Evolutionary conservation across 129 eudicot genomes (phyloP).

Genomic region (Scalesia atractyloides): DNA sequence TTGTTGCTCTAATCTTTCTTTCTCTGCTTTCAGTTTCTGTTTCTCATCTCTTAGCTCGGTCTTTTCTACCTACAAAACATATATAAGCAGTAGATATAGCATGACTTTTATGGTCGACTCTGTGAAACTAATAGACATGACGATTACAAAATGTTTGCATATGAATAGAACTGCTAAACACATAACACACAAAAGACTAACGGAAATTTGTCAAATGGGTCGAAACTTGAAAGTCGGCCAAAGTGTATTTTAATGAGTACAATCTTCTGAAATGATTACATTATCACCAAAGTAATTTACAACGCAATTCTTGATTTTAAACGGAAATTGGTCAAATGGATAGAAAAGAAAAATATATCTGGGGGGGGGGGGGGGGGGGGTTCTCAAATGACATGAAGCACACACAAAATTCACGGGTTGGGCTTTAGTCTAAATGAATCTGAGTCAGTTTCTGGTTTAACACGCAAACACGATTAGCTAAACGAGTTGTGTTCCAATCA

Average conservation of each 20-base stretch:
- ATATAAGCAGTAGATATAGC: neutral
- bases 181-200: neutral
- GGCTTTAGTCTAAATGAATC: too few species aligned
- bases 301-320: neutral
- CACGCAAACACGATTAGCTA: too few species aligned
- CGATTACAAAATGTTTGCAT: conserved; percentile 31
- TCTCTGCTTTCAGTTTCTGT: conserved; percentile 59
- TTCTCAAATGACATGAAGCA: too few species aligned
- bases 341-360: neutral
- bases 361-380: too few species aligned
- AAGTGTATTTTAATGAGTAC: neutral
- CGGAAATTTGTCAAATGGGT: neutral
- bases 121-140: neutral
- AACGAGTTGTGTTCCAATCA: too few species aligned
- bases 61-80: conserved; percentile 60
- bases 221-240: neutral
- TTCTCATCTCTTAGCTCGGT: conserved; percentile 76
- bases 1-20: conserved; percentile 62
- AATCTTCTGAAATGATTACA: neutral
- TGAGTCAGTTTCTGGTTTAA: too few species aligned
- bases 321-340: too few species aligned
- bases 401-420: too few species aligned
- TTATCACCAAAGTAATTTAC: neutral
- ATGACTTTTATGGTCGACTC: neutral
- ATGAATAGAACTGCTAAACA: conserved; percentile 41